Percentiles rank a stretch among this genome's conserved stretches.
phyloP scores from a whole-genome alignment of 192 early-diverging fungal species.

The Spinellus fusiger region DNA sequence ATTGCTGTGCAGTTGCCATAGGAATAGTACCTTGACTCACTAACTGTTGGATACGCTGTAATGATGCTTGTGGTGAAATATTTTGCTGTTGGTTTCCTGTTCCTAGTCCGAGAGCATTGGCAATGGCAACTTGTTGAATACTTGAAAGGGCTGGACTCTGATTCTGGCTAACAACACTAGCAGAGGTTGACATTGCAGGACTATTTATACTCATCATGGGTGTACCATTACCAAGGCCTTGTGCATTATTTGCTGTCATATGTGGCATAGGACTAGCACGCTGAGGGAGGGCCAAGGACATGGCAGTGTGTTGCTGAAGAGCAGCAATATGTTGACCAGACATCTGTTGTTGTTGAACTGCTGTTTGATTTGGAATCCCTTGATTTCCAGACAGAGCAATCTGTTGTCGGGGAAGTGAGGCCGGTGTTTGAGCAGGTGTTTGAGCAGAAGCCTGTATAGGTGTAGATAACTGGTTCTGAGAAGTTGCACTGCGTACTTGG shows the following conservation, averaged over 20 bases:
- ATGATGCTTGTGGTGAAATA: background rate
- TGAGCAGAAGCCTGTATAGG: constrained; percentile 7
- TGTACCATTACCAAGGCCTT: background rate
- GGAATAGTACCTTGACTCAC: constrained; percentile 21
- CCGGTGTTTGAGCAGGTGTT: constrained; percentile 5
- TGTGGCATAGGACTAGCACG: background rate
- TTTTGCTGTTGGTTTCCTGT: constrained; percentile 19
- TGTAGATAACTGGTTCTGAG: constrained; percentile 3
- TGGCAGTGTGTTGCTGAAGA: constrained; percentile 7
- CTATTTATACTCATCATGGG: background rate
- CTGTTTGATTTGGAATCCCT: constrained; percentile 4
- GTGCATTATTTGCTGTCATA: background rate
- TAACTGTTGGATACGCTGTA: constrained; percentile 24
- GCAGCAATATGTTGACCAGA: constrained; percentile 12
- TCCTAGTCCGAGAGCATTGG: constrained; percentile 3
- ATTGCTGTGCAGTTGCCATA: constrained; percentile 22
- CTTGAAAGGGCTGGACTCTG: background rate
- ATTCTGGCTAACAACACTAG: background rate
- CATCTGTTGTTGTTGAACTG: constrained; percentile 3
- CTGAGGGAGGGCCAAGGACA: constrained; percentile 3
- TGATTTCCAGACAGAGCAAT: background rate
- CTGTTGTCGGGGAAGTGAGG: background rate
- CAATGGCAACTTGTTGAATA: constrained; percentile 9
- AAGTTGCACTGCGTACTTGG: background rate
- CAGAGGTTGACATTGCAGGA: background rate